Evolutionary conservation across 2,329 filamentous ascomycete genomes (phyloP).

Genomic region (Arachnomyces sp.): DNA sequence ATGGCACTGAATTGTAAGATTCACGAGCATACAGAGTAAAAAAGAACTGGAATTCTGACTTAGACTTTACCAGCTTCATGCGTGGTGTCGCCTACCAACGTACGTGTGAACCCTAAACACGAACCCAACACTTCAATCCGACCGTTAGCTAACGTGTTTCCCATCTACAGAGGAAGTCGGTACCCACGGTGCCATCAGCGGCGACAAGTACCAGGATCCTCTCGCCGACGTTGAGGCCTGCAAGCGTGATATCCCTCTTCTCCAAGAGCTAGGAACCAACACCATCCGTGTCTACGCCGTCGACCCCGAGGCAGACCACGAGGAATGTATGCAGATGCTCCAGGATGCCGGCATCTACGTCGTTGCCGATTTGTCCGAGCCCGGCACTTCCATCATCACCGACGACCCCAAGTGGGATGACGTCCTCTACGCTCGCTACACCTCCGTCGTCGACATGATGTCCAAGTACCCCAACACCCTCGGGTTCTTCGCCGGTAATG

Average conservation of each 20-base stretch:
- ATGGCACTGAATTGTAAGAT: conserved; percentile 61
- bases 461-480: conserved; percentile 81
- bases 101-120: conserved; percentile 22
- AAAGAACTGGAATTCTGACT: conserved; percentile 13
- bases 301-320: conserved; percentile 69
- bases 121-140: not conserved
- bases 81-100: conserved; percentile 91
- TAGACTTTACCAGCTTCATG: conserved; percentile 54
- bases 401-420: conserved; percentile 70
- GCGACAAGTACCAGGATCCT: conserved; percentile 65
- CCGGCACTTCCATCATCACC: conserved; percentile 75
- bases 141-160: conserved; percentile 9
- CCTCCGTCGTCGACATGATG: conserved; percentile 70
- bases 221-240: conserved; percentile 64
- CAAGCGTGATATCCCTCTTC: conserved; percentile 75
- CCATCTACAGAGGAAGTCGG: conserved; percentile 49
- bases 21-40: conserved; percentile 6
- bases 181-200: conserved; percentile 45
- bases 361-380: conserved; percentile 81
- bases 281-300: conserved; percentile 92
- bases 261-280: conserved; percentile 76
- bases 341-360: conserved; percentile 87
- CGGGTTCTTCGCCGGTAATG: conserved; percentile 97
- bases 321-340: conserved; percentile 74
- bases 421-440: conserved; percentile 72